Conservation (phyloP, 129 eudicot genomes). For the Rutidosis leptorrhynchoides region DNA sequence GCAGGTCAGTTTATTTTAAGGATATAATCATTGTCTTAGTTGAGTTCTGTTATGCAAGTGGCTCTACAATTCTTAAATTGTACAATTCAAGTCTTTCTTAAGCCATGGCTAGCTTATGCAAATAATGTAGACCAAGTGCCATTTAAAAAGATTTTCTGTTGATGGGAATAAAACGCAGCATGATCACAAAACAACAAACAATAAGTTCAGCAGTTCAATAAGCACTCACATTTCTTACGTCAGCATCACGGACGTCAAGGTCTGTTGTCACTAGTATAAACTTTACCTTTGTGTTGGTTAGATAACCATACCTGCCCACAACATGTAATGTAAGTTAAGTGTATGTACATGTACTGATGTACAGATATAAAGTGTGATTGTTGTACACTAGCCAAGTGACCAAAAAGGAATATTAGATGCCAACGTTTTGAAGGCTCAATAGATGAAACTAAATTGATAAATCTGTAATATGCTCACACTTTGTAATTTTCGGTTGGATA, state of each 20-base stretch:
- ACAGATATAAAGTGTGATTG: conserved; percentile 23
- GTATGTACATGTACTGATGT: not conserved
- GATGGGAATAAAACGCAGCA: not conserved
- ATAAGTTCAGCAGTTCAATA: not conserved
- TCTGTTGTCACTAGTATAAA: conserved; percentile 96
- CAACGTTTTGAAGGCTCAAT: not conserved
- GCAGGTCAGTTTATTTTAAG: conserved; percentile 1
- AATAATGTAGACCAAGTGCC: not conserved
- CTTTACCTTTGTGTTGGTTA: conserved; percentile 98
- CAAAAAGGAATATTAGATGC: not conserved
- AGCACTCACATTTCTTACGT: conserved; percentile 86
- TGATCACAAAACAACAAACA: conserved; percentile 12
- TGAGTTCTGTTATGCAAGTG: no score
- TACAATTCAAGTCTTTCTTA: not conserved
- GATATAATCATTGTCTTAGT: not conserved
- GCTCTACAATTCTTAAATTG: no score
- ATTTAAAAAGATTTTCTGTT: not conserved
- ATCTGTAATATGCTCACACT: conserved; percentile 58
- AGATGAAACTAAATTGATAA: not conserved
- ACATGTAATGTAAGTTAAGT: conserved; percentile 26
- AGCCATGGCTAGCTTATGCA: not conserved
- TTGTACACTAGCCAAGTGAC: not conserved
- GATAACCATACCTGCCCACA: conserved; percentile 80
- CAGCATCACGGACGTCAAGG: conserved; percentile 87
- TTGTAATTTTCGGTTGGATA: conserved; percentile 95